These are phyloP conservation scores for Nicotiana noctiflora DNA, from an alignment of 257 asterid genomes.

Conservation along the genomic window DNA sequence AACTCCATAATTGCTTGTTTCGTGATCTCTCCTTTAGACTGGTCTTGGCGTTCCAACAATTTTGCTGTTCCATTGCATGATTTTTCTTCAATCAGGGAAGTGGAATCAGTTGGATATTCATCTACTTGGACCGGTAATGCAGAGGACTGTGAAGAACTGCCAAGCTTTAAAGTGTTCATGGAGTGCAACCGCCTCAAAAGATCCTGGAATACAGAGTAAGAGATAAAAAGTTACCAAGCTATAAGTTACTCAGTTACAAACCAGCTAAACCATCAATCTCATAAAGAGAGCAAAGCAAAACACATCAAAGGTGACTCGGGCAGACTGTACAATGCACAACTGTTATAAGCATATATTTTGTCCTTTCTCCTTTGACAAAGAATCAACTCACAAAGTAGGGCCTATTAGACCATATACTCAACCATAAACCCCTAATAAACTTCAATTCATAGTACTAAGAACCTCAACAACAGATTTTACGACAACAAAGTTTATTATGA, in stretches of 20 bases:
- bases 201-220: constrained; percentile 37
- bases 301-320: not conserved
- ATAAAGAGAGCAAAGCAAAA: not conserved
- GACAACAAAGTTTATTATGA: not conserved
- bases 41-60: constrained; percentile 25
- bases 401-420: not conserved
- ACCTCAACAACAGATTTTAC: not conserved
- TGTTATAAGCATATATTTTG: not conserved
- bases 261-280: not conserved
- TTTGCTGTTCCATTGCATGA: constrained; percentile 23
- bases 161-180: constrained; percentile 34
- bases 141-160: constrained; percentile 42
- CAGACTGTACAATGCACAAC: not conserved
- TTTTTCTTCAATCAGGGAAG: constrained; percentile 25
- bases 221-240: not conserved
- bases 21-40: constrained; percentile 17
- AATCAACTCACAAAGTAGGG: not conserved
- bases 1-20: constrained; percentile 52
- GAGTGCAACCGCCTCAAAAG: constrained; percentile 68
- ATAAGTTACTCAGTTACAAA: not conserved
- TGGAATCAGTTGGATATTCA: constrained; percentile 20
- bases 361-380: not conserved
- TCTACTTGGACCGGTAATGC: constrained; percentile 30
- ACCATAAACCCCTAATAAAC: not conserved
- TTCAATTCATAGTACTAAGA: not conserved